These are phyloP conservation scores for Simplicillium aogashimaense DNA, from an alignment of 2,329 filamentous ascomycete species.

Conservation along the genomic window DNA sequence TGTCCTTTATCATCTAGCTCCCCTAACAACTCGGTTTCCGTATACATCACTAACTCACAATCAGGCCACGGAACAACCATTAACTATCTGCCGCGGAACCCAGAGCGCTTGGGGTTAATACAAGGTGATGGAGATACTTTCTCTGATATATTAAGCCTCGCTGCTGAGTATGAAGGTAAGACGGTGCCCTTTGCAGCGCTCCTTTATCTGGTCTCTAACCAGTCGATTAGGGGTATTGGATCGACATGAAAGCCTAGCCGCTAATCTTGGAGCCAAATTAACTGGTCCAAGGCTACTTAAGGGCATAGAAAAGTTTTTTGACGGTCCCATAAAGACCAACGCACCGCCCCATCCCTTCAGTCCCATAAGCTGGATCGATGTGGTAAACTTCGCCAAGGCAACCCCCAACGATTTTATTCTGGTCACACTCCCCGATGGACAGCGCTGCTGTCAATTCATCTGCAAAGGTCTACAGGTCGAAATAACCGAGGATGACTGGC, in stretches of 20 bases:
- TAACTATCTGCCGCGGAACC: slow-evolving; percentile 40
- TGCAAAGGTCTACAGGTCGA: slow-evolving; percentile 74
- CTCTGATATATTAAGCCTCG: slow-evolving; percentile 59
- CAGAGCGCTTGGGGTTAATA: slow-evolving; percentile 37
- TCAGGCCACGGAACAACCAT: slow-evolving; percentile 21
- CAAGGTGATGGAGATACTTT: slow-evolving; percentile 57
- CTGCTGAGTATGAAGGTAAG: slow-evolving; percentile 66
- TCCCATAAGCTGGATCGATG: slow-evolving; percentile 71
- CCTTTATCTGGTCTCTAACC: background rate
- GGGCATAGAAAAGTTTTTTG: slow-evolving; percentile 78
- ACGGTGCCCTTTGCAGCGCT: slow-evolving; percentile 3
- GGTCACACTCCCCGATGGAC: slow-evolving; percentile 56
- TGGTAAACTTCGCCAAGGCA: slow-evolving; percentile 73
- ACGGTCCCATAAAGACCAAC: slow-evolving; percentile 57
- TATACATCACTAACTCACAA: no score
- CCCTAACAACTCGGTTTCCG: no score
- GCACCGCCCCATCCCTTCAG: slow-evolving; percentile 47
- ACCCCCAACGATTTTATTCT: slow-evolving; percentile 72
- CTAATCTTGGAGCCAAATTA: slow-evolving; percentile 74
- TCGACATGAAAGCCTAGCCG: slow-evolving; percentile 77
- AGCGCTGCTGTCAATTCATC: slow-evolving; percentile 69
- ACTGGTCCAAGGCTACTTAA: slow-evolving; percentile 76
- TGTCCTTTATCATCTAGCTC: no score
- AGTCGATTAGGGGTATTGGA: slow-evolving; percentile 59
- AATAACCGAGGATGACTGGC: slow-evolving; percentile 80